Percentiles rank a stretch among this genome's conserved stretches.
phyloP scores from a whole-genome alignment of 2,329 filamentous ascomycete species.

The Arthrobotrys sinensis region DNA sequence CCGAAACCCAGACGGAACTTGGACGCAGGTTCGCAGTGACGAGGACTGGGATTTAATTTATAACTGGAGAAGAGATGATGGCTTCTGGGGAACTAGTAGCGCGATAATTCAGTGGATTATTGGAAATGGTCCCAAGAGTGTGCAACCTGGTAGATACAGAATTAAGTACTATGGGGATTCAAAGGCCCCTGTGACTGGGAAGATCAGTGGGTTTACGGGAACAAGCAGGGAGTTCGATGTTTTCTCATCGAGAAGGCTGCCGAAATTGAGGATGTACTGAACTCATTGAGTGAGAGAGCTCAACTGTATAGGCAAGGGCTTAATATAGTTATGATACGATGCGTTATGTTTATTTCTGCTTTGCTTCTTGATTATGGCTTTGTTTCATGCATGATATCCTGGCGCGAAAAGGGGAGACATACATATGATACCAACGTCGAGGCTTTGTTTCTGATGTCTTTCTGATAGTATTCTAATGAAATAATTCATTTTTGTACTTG shows the following conservation, averaged over 20 bases:
- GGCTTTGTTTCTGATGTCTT: constrained; percentile 6
- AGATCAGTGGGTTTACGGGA: constrained; percentile 79
- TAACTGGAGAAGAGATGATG: constrained; percentile 81
- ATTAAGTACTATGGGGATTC: constrained; percentile 87
- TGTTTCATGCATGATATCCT: constrained; percentile 35
- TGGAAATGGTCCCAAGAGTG: constrained; percentile 72
- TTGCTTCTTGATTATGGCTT: not conserved
- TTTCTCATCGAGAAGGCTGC: constrained; percentile 61
- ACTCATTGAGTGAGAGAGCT: not conserved
- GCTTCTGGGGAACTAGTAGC: constrained; percentile 80
- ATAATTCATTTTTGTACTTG: not conserved
- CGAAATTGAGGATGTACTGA: constrained; percentile 47
- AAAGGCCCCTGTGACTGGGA: constrained; percentile 76
- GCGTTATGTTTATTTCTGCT: not conserved
- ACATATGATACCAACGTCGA: constrained; percentile 31
- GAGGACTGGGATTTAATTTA: constrained; percentile 87
- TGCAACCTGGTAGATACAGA: constrained; percentile 78
- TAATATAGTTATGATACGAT: not conserved
- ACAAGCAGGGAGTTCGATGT: constrained; percentile 73
- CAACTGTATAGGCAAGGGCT: not conserved
- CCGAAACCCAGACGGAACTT: constrained; percentile 70
- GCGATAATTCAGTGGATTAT: constrained; percentile 87
- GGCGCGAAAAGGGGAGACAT: constrained; percentile 23
- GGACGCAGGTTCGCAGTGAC: constrained; percentile 80
- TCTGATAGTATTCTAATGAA: not conserved